Base-by-base conservation (phyloP, 2,329 filamentous ascomycete genomes). In the Epichloe elymi region DNA sequence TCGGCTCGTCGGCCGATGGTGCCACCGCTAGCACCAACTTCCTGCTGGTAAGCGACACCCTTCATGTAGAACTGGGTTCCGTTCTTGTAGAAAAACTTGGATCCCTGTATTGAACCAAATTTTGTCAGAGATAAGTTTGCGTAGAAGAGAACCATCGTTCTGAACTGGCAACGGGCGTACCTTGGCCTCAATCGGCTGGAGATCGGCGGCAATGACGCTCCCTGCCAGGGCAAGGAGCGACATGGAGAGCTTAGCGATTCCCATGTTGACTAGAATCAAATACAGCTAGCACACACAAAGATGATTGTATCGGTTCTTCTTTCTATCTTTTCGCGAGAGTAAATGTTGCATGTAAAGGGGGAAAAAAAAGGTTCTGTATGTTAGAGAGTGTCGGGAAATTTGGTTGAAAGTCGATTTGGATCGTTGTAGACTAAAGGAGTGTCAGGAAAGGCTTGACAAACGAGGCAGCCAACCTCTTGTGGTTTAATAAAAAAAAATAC, bases 11-110 rank as follows among this genome's bases (percentile, higher is more conserved):
- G 67, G 38, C 71, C 54, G 54, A 53, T 73, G 50, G 73, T 72
- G 52, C 63, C 63, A 55, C 80, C 77, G 49, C 75, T 76, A 49
- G 78, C 73, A 57, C 74, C 74, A 57, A 74, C 74, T 61, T 91
- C 86, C 73, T 90, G 82, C 75, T 98, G 93, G 73, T 98, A 98
- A 59, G 93, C 93, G 60, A 98, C 76, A 72, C 93, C 93, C 69
- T 85, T 88, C 69, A 97, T 88, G 76, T 82, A 94, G 71, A 78
- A 78, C 61, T 78, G 73, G 17, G 75, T 78, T 56, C 75, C 75
- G 61, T 83, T 86, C 68, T 86, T 78, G 75, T 86, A 90, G 77
- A 94, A 96, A 77, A 96, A 91, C 70, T 93, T 90, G 65, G 79
- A 79, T 60, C 87, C 83, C 79, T 84, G 62, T 51, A 62, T 50